These are phyloP conservation scores for Solanum peruvianum DNA, from an alignment of 257 asterid species.

Conservation along the genomic window DNA sequence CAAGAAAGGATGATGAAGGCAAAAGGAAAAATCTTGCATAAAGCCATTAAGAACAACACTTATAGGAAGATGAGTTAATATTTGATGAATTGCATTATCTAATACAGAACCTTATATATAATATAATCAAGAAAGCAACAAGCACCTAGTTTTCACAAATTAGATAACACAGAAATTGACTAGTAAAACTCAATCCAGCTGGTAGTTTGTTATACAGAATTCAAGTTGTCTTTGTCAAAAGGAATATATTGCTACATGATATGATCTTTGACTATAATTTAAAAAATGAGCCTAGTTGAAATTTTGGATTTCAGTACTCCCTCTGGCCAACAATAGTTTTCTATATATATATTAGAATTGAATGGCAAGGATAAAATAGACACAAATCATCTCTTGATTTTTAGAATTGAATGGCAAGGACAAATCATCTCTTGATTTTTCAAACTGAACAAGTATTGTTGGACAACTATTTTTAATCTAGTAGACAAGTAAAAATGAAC, in stretches of 20 bases:
- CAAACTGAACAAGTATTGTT: no score
- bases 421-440: no score
- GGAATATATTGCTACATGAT: background rate
- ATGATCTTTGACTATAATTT: background rate
- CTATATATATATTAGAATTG: no score
- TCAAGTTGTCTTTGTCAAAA: background rate
- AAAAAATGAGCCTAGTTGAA: background rate
- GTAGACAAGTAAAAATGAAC: no score
- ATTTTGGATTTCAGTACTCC: background rate
- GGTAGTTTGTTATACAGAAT: background rate
- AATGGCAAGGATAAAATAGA: no score
- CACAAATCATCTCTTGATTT: no score
- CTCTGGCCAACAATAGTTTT: no score
- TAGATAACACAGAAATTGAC: background rate
- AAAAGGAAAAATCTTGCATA: background rate
- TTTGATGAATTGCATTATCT: background rate
- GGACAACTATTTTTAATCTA: no score
- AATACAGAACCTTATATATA: background rate
- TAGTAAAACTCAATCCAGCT: background rate
- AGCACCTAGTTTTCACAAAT: background rate
- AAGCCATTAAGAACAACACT: background rate
- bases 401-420: no score
- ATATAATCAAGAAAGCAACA: background rate
- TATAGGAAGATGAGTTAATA: background rate
- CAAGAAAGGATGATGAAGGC: background rate